Evolutionary conservation across 176 grass and related monocot species (phyloP).

Genomic region (Oryza punctata): DNA sequence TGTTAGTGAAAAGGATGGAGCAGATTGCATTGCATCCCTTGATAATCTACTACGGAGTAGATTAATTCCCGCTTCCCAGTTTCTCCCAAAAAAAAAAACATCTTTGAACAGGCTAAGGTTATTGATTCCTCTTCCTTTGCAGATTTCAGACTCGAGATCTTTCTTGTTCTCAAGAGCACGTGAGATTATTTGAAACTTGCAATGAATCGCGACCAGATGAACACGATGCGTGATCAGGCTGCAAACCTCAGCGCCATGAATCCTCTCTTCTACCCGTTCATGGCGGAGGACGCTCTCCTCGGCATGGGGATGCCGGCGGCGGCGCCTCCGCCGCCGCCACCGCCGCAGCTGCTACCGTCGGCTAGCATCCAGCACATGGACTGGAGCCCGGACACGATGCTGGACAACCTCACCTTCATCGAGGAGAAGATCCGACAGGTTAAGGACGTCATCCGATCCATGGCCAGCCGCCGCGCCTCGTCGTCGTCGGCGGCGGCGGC

Average conservation of each 20-base stretch:
- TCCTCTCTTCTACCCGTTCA: constrained; percentile 36
- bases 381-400: constrained; percentile 64
- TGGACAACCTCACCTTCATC: constrained; percentile 67
- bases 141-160: background rate
- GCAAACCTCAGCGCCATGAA: constrained; percentile 35
- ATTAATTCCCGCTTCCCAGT: background rate
- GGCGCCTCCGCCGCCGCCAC: background rate
- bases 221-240: constrained; percentile 30
- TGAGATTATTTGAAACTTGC: background rate
- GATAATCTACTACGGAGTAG: background rate
- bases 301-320: constrained; percentile 31
- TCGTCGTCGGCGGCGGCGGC: background rate
- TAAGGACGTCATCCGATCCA: constrained; percentile 56
- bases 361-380: constrained; percentile 43
- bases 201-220: constrained; percentile 27
- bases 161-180: background rate
- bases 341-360: constrained; percentile 16
- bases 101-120: background rate
- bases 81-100: no score
- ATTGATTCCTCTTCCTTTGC: background rate
- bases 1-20: background rate
- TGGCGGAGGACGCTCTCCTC: constrained; percentile 27
- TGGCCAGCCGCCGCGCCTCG: constrained; percentile 7
- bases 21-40: background rate
- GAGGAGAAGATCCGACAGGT: constrained; percentile 76